These are phyloP conservation scores for Aeminium ludgeri DNA, from an alignment of 495 filamentous ascomycete species.

Conservation along the genomic window DNA sequence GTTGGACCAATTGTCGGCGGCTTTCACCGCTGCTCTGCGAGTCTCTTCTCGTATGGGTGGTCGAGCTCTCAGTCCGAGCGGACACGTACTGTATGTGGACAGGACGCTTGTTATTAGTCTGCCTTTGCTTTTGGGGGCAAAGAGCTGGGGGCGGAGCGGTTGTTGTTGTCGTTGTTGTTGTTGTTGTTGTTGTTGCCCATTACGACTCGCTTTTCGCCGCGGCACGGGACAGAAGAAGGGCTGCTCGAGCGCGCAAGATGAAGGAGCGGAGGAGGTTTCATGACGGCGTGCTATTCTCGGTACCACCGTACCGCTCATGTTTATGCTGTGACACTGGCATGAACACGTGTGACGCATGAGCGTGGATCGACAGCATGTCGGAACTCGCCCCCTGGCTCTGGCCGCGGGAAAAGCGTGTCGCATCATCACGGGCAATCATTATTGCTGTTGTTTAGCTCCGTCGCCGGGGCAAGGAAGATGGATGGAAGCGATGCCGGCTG, in stretches of 20 bases:
- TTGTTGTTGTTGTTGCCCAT: background rate
- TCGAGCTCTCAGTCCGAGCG: background rate
- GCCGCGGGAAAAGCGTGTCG: background rate
- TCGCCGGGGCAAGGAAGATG: background rate
- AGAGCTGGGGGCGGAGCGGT: too few relatives aligned
- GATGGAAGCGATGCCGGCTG: background rate
- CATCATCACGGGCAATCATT: background rate
- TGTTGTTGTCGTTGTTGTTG: too few relatives aligned
- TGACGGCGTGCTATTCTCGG: background rate
- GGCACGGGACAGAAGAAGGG: background rate
- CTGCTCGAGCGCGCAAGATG: background rate
- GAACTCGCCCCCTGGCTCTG: background rate
- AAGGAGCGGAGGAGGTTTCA: background rate
- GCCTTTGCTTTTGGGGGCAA: background rate
- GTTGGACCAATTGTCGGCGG: conserved; percentile 6
- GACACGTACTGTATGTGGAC: too few relatives aligned
- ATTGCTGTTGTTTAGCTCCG: background rate
- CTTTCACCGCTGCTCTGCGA: conserved; percentile 6
- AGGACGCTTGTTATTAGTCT: too few relatives aligned
- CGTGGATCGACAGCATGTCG: conserved; percentile 2
- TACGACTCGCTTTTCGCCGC: background rate
- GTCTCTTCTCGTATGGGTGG: background rate
- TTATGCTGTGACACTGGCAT: too few relatives aligned
- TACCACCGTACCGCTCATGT: background rate
- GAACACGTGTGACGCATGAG: conserved; percentile 1